Conservation (phyloP, 208 protist genomes). For the Entamoeba moshkovskii region DNA sequence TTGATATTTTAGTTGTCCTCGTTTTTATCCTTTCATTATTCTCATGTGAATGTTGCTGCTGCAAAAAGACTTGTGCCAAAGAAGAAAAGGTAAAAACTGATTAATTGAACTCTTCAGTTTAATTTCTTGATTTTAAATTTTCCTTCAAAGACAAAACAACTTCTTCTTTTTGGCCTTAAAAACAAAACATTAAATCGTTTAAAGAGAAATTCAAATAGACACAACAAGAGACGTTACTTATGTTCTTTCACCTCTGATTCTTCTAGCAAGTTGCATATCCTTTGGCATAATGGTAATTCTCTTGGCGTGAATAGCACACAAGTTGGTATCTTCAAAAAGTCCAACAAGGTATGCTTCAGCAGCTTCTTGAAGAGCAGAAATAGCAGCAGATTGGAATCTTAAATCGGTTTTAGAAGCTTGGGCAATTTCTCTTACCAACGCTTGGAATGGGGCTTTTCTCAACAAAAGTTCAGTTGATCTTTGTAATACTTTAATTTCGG, state of each 20-base stretch:
- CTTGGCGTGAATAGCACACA: slow-evolving; percentile 61
- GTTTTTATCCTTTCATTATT: neutral
- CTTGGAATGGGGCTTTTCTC: neutral
- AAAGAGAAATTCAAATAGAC: too few relatives aligned
- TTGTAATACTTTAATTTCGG: slow-evolving; percentile 2
- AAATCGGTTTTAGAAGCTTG: neutral
- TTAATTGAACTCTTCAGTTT: neutral
- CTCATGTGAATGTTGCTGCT: neutral
- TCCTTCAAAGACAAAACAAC: too few relatives aligned
- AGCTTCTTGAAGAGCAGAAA: slow-evolving; percentile 57
- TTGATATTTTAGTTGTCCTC: neutral
- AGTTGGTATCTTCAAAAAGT: slow-evolving; percentile 70
- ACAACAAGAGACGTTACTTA: too few relatives aligned
- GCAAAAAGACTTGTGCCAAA: neutral
- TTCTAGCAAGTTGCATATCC: slow-evolving; percentile 45
- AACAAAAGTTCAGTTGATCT: slow-evolving; percentile 3
- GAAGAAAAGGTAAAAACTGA: neutral
- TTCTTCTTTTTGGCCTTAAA: too few relatives aligned
- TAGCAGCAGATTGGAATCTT: neutral
- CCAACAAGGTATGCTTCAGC: slow-evolving; percentile 66
- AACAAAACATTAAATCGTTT: too few relatives aligned
- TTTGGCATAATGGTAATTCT: slow-evolving; percentile 61
- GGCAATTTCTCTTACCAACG: neutral
- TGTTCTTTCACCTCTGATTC: slow-evolving; percentile 19
- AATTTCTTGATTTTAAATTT: neutral